Base-by-base conservation (phyloP, 805 yeast genomes). In the Teunomyces panamensis region DNA sequence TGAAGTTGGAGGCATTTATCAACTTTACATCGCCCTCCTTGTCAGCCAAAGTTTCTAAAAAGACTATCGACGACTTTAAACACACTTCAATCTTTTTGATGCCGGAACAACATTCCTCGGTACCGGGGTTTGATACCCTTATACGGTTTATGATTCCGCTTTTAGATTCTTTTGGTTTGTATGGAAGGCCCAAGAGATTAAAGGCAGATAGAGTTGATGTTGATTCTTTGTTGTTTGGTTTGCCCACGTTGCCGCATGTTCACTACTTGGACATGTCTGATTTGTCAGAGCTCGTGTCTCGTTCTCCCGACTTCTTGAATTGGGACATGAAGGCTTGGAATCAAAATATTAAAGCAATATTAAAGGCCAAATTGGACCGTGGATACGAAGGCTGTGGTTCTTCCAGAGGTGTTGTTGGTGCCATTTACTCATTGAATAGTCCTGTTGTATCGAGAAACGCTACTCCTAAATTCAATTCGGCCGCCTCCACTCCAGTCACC, bases 1-100 rank as follows among this genome's bases (percentile, higher is more conserved):
- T 92, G 61, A 94, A 94, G 62, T 65, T 92, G 46, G 97, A 91
- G 62, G 97, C 97, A 42, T 74, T 78, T 35, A 88, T 91, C 29
- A 68, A 74, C 46, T 85, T 85, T 58, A 64, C 60, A 54, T 78
- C 78, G 46, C 72, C 77, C 11, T 54, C 59, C 24, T 30, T 67
- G 35, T 58, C 68, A 4, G 53, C 63, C 11, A 77, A 74, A 46
- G 59, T 58, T 3, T 56, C 66, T 30, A 69, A 68, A 49, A 65
- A 63, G 46, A 39, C 55, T 8, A 43, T 53, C 24, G 69, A 62
- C 30, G 73, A 69, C 49, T 61, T 66, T 58, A 69, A 58, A 69
- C 78, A 53, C 45, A 75, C 67, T 52, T 75, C 68, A 33, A 66
- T 67, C 34, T 77, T 66, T 56, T 60, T 69, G 53, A 75, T 66